These are phyloP conservation scores for Exobasidium rhododendri DNA, from an alignment of 1,284 basidiomycete genomes.

Conservation along the genomic window DNA sequence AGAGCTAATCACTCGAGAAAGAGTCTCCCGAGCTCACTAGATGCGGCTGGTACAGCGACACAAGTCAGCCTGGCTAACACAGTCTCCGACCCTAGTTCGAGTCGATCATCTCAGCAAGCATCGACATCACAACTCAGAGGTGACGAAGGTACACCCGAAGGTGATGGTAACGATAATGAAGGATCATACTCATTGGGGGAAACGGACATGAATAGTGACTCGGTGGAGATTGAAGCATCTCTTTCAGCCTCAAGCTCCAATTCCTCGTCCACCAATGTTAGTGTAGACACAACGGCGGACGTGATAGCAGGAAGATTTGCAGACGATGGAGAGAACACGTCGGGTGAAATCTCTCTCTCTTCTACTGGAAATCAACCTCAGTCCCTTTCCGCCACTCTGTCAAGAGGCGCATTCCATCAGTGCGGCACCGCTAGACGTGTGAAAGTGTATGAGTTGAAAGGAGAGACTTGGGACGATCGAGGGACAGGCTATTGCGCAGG, in stretches of 20 bases:
- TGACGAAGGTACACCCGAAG: neutral
- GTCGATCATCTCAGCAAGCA: neutral
- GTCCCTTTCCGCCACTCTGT: slow-evolving; percentile 27
- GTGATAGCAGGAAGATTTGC: neutral
- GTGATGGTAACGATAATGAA: too few relatives aligned
- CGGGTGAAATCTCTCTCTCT: neutral
- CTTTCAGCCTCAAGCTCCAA: neutral
- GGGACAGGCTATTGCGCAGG: slow-evolving; percentile 54
- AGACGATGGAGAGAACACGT: neutral
- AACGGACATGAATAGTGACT: neutral
- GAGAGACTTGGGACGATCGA: slow-evolving; percentile 49
- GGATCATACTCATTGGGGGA: neutral
- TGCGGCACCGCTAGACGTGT: slow-evolving; percentile 52
- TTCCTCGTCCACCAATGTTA: neutral
- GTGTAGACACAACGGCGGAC: neutral
- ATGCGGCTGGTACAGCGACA: neutral
- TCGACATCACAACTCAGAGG: neutral
- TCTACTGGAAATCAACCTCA: neutral
- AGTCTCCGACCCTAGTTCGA: neutral
- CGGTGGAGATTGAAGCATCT: neutral
- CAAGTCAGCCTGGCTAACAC: neutral
- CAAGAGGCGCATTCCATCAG: slow-evolving; percentile 49
- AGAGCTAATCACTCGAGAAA: neutral
- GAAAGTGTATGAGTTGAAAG: slow-evolving; percentile 51
- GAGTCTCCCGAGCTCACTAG: neutral